phyloP scores from a whole-genome alignment of 768 basidiomycete species.

The Termitomyces sp. region DNA sequence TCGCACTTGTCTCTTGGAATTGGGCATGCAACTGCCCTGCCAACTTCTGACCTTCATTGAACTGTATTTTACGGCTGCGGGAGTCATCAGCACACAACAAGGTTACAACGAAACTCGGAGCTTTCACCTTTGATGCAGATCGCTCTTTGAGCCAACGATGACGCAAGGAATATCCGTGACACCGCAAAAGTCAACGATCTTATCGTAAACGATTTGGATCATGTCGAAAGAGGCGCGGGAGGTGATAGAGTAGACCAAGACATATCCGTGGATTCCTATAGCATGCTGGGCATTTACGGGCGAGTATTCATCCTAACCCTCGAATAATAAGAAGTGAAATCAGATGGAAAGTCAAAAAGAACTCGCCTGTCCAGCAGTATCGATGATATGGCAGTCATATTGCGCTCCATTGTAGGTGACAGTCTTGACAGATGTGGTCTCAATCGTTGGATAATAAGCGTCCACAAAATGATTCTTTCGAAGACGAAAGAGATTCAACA shows the following conservation, averaged over 20 bases:
- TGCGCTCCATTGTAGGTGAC: constrained; percentile 85
- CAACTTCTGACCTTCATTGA: constrained; percentile 68
- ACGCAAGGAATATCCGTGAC: constrained; percentile 85
- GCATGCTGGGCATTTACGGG: constrained; percentile 92
- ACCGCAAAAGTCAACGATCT: constrained; percentile 91
- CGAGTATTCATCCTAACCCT: constrained; percentile 83
- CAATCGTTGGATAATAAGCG: constrained; percentile 93
- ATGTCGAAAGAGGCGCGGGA: constrained; percentile 90
- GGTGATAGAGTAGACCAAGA: constrained; percentile 93
- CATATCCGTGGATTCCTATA: constrained; percentile 94
- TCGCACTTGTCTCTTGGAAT: constrained; percentile 87
- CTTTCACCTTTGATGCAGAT: constrained; percentile 68
- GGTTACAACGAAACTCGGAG: constrained; percentile 9
- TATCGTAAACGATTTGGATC: constrained; percentile 92
- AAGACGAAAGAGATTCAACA: constrained; percentile 1
- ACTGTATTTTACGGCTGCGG: constrained; percentile 63
- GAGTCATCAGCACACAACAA: constrained; percentile 15
- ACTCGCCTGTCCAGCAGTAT: constrained; percentile 92
- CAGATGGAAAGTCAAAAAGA: not conserved
- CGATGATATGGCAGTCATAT: constrained; percentile 96
- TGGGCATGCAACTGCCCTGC: constrained; percentile 69
- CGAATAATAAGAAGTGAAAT: not conserved
- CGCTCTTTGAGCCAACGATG: constrained; percentile 89
- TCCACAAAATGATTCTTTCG: constrained; percentile 78
- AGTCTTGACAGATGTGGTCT: constrained; percentile 80